Base-by-base conservation (phyloP, 2,329 filamentous ascomycete genomes). In the Coniochaeta sp. region DNA sequence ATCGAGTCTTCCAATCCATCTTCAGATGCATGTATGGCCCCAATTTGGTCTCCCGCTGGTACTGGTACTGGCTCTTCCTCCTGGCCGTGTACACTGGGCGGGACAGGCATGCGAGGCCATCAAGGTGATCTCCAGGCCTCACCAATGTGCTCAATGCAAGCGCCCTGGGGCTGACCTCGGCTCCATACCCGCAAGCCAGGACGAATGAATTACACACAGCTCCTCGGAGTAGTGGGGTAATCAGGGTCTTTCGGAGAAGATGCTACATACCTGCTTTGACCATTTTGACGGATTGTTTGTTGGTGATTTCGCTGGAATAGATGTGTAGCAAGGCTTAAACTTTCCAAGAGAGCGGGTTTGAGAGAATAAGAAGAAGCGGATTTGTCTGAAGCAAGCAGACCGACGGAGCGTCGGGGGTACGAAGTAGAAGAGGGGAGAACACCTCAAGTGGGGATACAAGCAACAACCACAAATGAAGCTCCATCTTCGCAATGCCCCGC, bases 191-290 rank as follows among this genome's bases (percentile, higher is more conserved):
- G 47, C 9, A 44, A 8, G 14, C 19, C 28, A 42, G 24, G 50
- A 34, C 50, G 50, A 55, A 38, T 22, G n/a, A 26, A 56, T n/a
- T n/a, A n/a, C 8, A 24, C 14, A 34, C 30, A 32, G 7, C 52
- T 26, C 17, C 16, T 55, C 14, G 12, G 52, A 32, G 52, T 36
- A 30, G 57, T 36, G 28, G 58, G 57, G 30, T 55, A 47, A 17
- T 59, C 57, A 57, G 16, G 26, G 55, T 50, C 26, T 24, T 38
- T 12, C 10, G 12, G n/a, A 50, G 55, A 17, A 32, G 28, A 3
- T 12, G n/a, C 19, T 64, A 85, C 89, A 74, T 86, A 96, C 91
- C 91, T 81, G 93, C 93, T 86, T 96, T 97, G 84, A 97, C 93
- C 93, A 97, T 97, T 87, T 87, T 96, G 89, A 81, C 79, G 81